A percentile compares a stretch with the other conserved stretches of the same genome.
These are phyloP conservation scores for Pseudevernia furfuracea DNA, from an alignment of 495 filamentous ascomycete species.

Conservation along the genomic window DNA sequence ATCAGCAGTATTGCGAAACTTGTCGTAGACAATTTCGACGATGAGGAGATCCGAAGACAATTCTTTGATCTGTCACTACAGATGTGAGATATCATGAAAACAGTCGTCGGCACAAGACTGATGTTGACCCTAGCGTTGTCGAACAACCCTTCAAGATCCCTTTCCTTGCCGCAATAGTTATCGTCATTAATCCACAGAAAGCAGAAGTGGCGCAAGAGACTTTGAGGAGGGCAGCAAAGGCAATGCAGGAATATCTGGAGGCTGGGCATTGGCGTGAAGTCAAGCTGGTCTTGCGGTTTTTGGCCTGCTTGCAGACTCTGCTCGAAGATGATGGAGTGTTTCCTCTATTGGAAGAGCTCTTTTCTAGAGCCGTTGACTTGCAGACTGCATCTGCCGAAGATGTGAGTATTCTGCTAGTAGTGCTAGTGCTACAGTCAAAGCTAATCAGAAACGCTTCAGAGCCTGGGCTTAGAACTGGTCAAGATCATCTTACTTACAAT, in stretches of 20 bases:
- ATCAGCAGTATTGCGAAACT: conserved; percentile 64
- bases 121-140: conserved; percentile 40
- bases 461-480: conserved; percentile 75
- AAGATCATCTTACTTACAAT: conserved; percentile 92
- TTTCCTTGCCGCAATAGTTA: conserved; percentile 73
- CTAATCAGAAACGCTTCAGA: conserved; percentile 32
- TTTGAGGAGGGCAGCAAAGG: conserved; percentile 49
- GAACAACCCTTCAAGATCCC: conserved; percentile 97
- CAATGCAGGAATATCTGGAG: conserved; percentile 54
- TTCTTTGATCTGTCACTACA: conserved; percentile 67
- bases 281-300: conserved; percentile 81
- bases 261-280: conserved; percentile 78
- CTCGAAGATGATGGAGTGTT: conserved; percentile 84
- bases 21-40: conserved; percentile 71
- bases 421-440: not conserved
- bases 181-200: conserved; percentile 66
- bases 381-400: conserved; percentile 88
- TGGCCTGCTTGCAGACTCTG: conserved; percentile 71
- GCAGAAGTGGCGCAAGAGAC: conserved; percentile 63
- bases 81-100: conserved; percentile 45
- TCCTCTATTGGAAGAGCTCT: conserved; percentile 73
- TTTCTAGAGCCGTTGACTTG: conserved; percentile 73
- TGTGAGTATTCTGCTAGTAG: conserved; percentile 44
- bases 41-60: conserved; percentile 59
- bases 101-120: not conserved